Evolutionary conservation across 78 protist species (phyloP).

Genomic region (Dictyostelium capitatum): DNA sequence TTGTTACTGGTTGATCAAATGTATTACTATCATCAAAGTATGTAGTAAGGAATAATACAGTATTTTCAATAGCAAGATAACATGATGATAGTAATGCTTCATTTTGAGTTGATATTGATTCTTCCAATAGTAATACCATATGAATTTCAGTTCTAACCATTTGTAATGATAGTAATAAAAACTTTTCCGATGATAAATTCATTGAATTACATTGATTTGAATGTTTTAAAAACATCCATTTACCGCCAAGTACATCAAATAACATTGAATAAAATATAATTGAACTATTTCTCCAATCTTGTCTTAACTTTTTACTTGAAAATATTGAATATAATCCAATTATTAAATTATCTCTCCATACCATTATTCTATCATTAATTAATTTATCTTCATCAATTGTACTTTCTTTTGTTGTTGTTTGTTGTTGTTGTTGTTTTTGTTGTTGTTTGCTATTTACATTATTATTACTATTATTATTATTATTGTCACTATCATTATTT

Average conservation of each 20-base stretch:
- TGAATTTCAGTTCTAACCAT: constrained; percentile 53
- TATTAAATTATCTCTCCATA: constrained; percentile 14
- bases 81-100: constrained; percentile 18
- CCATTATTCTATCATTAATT: not conserved
- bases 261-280: constrained; percentile 52
- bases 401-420: not conserved
- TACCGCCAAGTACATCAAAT: constrained; percentile 23
- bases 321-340: constrained; percentile 16
- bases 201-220: not conserved
- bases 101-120: not conserved
- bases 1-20: not conserved
- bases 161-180: constrained; percentile 20
- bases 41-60: not conserved
- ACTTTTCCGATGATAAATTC: not conserved
- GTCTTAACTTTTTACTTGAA: constrained; percentile 28
- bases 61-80: constrained; percentile 18
- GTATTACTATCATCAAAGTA: constrained; percentile 36
- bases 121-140: not conserved
- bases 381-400: not conserved
- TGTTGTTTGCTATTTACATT: not conserved
- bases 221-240: not conserved
- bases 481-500: not conserved
- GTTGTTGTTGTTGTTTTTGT: not conserved
- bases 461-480: constrained; percentile 5
- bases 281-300: constrained; percentile 19